Evolutionary conservation across 345 rosid species (phyloP).

Genomic region (Ceriops tagal): DNA sequence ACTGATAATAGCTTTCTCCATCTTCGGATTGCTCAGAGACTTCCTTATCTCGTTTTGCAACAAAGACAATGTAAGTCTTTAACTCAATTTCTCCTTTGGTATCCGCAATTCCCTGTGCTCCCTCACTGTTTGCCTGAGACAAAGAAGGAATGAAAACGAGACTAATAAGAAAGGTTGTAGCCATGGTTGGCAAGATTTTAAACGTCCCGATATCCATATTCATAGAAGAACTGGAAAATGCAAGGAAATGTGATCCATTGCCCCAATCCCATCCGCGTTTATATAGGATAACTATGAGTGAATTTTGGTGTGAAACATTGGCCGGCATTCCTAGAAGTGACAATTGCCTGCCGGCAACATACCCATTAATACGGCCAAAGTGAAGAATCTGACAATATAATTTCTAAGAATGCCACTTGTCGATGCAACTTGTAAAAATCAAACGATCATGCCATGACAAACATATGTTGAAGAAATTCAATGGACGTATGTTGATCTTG

Average conservation of each 20-base stretch:
- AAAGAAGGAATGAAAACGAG: slow-evolving; percentile 19
- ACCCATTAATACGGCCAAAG: no score
- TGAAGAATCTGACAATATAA: no score
- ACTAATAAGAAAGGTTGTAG: slow-evolving; percentile 4
- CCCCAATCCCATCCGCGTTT: slow-evolving; percentile 1
- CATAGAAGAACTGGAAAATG: background rate
- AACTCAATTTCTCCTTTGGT: background rate
- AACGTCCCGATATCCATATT: slow-evolving; percentile 11
- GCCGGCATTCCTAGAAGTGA: no score
- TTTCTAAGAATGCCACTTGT: no score
- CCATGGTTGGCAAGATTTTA: slow-evolving; percentile 9
- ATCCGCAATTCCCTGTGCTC: background rate
- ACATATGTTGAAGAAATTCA: no score
- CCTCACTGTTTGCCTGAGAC: slow-evolving; percentile 11
- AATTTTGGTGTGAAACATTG: no score
- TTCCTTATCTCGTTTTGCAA: slow-evolving; percentile 21
- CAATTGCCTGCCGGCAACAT: no score
- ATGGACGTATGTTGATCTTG: no score
- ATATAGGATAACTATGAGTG: background rate
- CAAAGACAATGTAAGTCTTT: slow-evolving; percentile 33
- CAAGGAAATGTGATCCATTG: background rate
- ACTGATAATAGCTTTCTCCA: slow-evolving; percentile 29
- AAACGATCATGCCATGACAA: no score
- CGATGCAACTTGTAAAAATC: no score
- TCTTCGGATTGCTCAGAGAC: slow-evolving; percentile 1